Base-by-base conservation (phyloP, 495 filamentous ascomycete genomes). In the Beverwykella pulmonaria region DNA sequence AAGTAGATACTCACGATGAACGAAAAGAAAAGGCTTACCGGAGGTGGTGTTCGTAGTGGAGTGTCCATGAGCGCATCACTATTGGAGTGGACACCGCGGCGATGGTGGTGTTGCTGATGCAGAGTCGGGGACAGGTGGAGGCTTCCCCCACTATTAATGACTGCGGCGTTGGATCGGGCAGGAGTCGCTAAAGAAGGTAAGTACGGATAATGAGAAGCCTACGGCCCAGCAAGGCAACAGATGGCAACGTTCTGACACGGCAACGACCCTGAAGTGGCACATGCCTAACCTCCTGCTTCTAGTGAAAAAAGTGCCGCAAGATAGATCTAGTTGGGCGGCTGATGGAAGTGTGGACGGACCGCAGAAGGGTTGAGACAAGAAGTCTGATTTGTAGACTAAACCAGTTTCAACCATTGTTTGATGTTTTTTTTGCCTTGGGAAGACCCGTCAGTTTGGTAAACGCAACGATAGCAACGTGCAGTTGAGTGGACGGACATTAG, bases 351-450 rank as follows among this genome's bases (percentile, higher is more conserved):
- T 36, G 36, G 6, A 19, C 39, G 36, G 39, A 59, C 12, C 23
- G 30, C 20, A 59, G n/a, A 20, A 26, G 39, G n/a, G 41, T 27
- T 26, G 48, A 52, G 29, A 48, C 26, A 50, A 22, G n/a, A 50
- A 26, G 61, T 64, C 54, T 57, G 60, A 58, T 57, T 36, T 64
- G 20, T 25, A 7, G 8, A n/a, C 61, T 49, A 64, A 30, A n/a
- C 61, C 53, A 58, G 61, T 64, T 64, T 64, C 61, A 64, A 56
- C 30, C 22, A 2, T 25, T 2, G 61, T 64, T 64, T 64, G 61
- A 64, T 58, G 52, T 55, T 39, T 55, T 39, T 64, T 41, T 26
- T 52, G 17, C 56, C 36, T 50, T 41, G 61, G 61, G 39, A 41
- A 52, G 53, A 41, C 61, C 61, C 53, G 53, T 14, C 17, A 49